Base-by-base conservation (phyloP, 2,329 filamentous ascomycete species). In the Fusarium sp. region DNA sequence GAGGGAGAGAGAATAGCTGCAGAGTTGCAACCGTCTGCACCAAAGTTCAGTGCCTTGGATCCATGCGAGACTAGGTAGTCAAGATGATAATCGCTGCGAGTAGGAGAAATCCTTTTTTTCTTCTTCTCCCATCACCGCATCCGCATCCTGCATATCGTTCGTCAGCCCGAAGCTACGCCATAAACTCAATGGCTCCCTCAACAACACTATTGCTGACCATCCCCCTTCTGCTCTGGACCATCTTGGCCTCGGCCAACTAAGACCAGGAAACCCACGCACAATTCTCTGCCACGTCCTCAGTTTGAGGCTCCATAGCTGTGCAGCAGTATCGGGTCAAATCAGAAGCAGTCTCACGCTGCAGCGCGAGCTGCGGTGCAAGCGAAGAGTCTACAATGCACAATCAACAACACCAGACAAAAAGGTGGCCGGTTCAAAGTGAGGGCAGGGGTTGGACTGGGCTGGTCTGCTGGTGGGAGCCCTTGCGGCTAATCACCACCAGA, bases 31-130 rank as follows among this genome's bases (percentile, higher is more conserved):
- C 43, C 40, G 28, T 45, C 40, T 57, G 40, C 45, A 32, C 32
- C 39, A 42, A 46, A 53, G 38, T 52, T 45, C 26, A 35, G 57
- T 42, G 52, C 61, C 57, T 65, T 58, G 48, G 58, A 64, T 48
- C 28, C 39, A 43, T 60, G 43, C 24, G 32, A 57, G 57, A 38
- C 53, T 59, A n/a, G n/a, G n/a, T n/a, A 55, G 50, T 42, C 32
- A 38, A 31, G 57, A 55, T 60, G 36, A 54, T 53, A 35, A 40
- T 19, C 41, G 32, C 53, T 42, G 26, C 24, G 39, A 32, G 11
- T 43, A 31, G 28, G 36, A 43, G 36, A 38, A 22, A 25, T 56
- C 25, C 26, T 38, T 13, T 19, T 28, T 13, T 19, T 28, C 26
- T 38, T 13, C 15, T 28, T 13, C 15, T 28, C 35, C 25, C 22